A percentile compares a stretch with the other conserved stretches of the same genome.
phyloP scores from a whole-genome alignment of 257 asterid genomes.

The Primulina tabacum region DNA sequence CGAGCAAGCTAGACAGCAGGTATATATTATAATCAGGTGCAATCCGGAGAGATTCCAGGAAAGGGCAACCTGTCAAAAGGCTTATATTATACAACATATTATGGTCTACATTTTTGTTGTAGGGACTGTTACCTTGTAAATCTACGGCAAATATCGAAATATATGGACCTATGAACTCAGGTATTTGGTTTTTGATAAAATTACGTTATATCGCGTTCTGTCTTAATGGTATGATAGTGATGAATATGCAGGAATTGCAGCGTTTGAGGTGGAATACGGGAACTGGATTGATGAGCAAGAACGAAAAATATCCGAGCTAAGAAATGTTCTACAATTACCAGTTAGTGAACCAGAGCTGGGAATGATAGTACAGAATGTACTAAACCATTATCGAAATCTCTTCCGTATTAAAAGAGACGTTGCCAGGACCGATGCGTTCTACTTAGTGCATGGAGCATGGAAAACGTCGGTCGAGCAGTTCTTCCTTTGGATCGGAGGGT shows the following conservation, averaged over 20 bases:
- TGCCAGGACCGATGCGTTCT: conserved; percentile 75
- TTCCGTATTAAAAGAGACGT: conserved; percentile 75
- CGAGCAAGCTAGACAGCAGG: conserved; percentile 78
- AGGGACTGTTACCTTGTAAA: conserved; percentile 61
- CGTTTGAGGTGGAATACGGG: conserved; percentile 73
- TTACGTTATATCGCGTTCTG: neutral
- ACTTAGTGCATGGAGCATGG: conserved; percentile 80
- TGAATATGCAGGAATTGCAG: conserved; percentile 48
- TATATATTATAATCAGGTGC: conserved; percentile 7
- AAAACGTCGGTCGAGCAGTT: conserved; percentile 77
- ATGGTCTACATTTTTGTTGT: conserved; percentile 1
- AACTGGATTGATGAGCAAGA: conserved; percentile 81
- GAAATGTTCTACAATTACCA: conserved; percentile 54
- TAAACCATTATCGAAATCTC: conserved; percentile 66
- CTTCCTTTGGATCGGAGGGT: conserved; percentile 96
- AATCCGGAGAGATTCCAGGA: too few species aligned
- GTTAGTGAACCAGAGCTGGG: conserved; percentile 56
- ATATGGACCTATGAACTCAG: conserved; percentile 51
- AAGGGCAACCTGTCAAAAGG: neutral
- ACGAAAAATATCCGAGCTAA: conserved; percentile 53
- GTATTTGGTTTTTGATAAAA: conserved; percentile 25
- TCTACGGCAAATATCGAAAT: conserved; percentile 48
- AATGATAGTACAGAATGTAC: conserved; percentile 47
- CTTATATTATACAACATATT: too few species aligned
- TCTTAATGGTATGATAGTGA: neutral